These are phyloP conservation scores for Linum lewisii DNA, from an alignment of 345 rosid genomes.

Conservation along the genomic window DNA sequence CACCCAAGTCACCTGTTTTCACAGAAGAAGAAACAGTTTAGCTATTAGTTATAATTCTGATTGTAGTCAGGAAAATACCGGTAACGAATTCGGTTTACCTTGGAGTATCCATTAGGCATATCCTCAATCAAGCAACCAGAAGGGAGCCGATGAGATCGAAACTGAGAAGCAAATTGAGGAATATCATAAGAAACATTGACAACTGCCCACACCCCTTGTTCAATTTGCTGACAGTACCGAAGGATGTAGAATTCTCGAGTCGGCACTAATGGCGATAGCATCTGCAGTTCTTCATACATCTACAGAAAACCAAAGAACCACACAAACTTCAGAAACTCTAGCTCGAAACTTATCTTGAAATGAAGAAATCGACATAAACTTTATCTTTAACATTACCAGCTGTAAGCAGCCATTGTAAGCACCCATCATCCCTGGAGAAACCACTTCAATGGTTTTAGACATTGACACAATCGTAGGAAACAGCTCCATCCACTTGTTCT, in stretches of 20 bases:
- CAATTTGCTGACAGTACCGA: constrained; percentile 82
- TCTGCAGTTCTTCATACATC: constrained; percentile 88
- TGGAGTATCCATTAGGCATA: constrained; percentile 90
- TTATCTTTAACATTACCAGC: constrained; percentile 39
- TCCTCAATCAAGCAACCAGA: constrained; percentile 98
- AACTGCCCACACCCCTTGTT: constrained; percentile 84
- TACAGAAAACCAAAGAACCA: constrained; percentile 19
- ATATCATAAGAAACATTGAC: constrained; percentile 79
- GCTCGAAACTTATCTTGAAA: too few species aligned
- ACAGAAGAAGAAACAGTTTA: constrained; percentile 4
- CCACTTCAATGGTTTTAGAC: constrained; percentile 63
- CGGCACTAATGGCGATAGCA: constrained; percentile 70
- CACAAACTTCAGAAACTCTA: background rate
- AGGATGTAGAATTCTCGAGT: constrained; percentile 74
- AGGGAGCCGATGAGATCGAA: constrained; percentile 54
- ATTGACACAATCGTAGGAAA: constrained; percentile 71
- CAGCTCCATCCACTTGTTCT: constrained; percentile 75
- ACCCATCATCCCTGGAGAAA: constrained; percentile 57
- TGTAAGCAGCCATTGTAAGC: constrained; percentile 59
- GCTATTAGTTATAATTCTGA: too few species aligned
- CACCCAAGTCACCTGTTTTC: constrained; percentile 76
- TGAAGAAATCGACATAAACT: background rate
- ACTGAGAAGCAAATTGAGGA: constrained; percentile 57
- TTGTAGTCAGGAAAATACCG: too few species aligned
- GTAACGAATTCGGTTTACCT: constrained; percentile 42